phyloP scores from a whole-genome alignment of 1,139 yeast genomes.

The Nematodospora anomalae region DNA sequence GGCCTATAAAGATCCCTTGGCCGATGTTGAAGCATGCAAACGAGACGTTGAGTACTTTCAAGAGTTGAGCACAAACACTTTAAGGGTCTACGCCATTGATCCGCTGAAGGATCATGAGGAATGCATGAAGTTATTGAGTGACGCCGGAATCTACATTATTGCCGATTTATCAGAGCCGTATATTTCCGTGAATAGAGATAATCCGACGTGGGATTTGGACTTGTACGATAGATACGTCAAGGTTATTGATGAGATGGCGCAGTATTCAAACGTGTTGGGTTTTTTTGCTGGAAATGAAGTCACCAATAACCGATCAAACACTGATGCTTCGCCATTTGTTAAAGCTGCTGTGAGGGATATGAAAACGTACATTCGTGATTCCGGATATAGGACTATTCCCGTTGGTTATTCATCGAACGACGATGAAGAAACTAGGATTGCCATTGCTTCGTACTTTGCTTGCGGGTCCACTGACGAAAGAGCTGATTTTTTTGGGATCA shows the following conservation, averaged over 20 bases:
- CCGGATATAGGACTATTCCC: slow-evolving; percentile 70
- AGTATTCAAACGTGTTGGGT: slow-evolving; percentile 84
- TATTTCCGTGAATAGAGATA: slow-evolving; percentile 69
- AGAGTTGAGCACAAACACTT: slow-evolving; percentile 73
- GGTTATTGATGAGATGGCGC: slow-evolving; percentile 78
- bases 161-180: slow-evolving; percentile 88
- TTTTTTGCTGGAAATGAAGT: slow-evolving; percentile 94
- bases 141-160: slow-evolving; percentile 85
- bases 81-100: slow-evolving; percentile 72
- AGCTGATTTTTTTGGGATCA: slow-evolving; percentile 88
- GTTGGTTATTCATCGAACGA: slow-evolving; percentile 96
- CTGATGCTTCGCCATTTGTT: slow-evolving; percentile 70
- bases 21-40: slow-evolving; percentile 67
- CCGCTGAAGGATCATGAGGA: slow-evolving; percentile 80
- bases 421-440: slow-evolving; percentile 66
- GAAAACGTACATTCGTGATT: slow-evolving; percentile 69
- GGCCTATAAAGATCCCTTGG: slow-evolving; percentile 67
- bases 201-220: slow-evolving; percentile 68
- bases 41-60: slow-evolving; percentile 81
- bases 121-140: slow-evolving; percentile 82
- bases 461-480: slow-evolving; percentile 69
- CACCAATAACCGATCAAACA: slow-evolving; percentile 54
- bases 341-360: slow-evolving; percentile 92
- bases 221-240: slow-evolving; percentile 75
- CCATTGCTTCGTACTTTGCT: slow-evolving; percentile 78